Percentiles rank a stretch among this genome's conserved stretches.
These are phyloP conservation scores for Aspergillus floridensis DNA, from an alignment of 2,329 filamentous ascomycete genomes.

Conservation along the genomic window DNA sequence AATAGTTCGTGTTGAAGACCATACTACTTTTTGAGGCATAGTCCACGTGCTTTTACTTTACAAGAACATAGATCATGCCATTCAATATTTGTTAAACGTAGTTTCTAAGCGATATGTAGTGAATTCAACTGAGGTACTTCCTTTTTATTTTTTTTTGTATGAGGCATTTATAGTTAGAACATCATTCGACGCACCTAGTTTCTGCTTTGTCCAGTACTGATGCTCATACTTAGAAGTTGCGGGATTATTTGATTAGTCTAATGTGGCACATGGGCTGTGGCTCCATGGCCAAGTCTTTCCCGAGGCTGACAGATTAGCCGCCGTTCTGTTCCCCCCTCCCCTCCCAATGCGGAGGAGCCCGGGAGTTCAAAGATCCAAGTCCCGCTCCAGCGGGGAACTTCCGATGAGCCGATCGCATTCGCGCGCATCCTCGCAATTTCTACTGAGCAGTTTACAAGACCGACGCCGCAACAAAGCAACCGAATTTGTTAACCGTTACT, in stretches of 20 bases:
- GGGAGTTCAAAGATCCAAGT: constrained; percentile 18
- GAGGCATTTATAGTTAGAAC: not conserved
- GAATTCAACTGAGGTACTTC: not conserved
- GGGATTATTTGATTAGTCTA: not conserved
- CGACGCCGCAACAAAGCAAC: constrained; percentile 10
- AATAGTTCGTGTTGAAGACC: not conserved
- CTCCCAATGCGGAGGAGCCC: constrained; percentile 23
- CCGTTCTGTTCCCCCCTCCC: not conserved
- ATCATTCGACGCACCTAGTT: not conserved
- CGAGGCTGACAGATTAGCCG: constrained; percentile 6
- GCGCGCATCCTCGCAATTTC: constrained; percentile 15
- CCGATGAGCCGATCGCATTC: constrained; percentile 16
- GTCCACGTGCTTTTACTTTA: not conserved
- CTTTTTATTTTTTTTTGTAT: not conserved
- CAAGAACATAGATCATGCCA: not conserved
- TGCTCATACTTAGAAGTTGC: not conserved
- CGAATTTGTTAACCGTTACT: not conserved
- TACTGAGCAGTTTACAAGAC: constrained; percentile 8
- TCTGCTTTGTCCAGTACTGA: not conserved
- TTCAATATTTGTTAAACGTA: not conserved
- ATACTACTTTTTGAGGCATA: not conserved
- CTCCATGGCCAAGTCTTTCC: constrained; percentile 1
- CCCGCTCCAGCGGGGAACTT: constrained; percentile 21
- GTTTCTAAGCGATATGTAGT: not conserved
- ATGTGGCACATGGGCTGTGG: not conserved